phyloP scores from a whole-genome alignment of 768 basidiomycete genomes.

The Kwoniella newhampshirensis region DNA sequence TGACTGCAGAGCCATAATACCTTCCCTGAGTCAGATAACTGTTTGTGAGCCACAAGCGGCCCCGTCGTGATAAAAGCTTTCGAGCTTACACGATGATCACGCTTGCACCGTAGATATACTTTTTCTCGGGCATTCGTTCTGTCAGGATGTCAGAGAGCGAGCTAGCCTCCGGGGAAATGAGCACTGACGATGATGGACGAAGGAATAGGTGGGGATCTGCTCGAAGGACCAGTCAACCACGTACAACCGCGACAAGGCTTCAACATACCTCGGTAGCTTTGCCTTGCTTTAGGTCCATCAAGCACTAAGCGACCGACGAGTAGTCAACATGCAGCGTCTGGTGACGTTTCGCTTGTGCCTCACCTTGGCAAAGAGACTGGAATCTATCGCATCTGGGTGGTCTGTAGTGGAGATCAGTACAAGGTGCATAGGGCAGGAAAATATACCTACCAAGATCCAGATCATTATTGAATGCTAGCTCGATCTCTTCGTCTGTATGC shows the following conservation, averaged over 20 bases:
- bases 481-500: constrained; percentile 74
- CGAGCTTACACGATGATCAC: constrained; percentile 69
- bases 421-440: neutral
- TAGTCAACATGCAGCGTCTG: neutral
- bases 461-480: constrained; percentile 73
- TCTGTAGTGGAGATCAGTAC: constrained; percentile 63
- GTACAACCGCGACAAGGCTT: neutral
- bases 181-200: constrained; percentile 81
- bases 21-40: constrained; percentile 60
- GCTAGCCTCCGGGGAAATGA: constrained; percentile 55
- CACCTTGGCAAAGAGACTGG: constrained; percentile 77
- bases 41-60: constrained; percentile 50
- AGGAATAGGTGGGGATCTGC: constrained; percentile 93
- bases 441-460: constrained; percentile 43
- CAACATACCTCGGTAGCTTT: constrained; percentile 58
- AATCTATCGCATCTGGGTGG: constrained; percentile 89
- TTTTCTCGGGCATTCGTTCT: constrained; percentile 56
- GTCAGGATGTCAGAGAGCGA: constrained; percentile 6
- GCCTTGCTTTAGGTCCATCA: constrained; percentile 80
- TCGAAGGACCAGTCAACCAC: no score
- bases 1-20: constrained; percentile 86
- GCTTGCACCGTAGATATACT: constrained; percentile 89
- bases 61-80: neutral
- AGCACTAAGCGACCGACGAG: constrained; percentile 60
- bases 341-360: constrained; percentile 38